Conservation (phyloP, 2,329 filamentous ascomycete species). For the Chrysosporium keratinophilum region DNA sequence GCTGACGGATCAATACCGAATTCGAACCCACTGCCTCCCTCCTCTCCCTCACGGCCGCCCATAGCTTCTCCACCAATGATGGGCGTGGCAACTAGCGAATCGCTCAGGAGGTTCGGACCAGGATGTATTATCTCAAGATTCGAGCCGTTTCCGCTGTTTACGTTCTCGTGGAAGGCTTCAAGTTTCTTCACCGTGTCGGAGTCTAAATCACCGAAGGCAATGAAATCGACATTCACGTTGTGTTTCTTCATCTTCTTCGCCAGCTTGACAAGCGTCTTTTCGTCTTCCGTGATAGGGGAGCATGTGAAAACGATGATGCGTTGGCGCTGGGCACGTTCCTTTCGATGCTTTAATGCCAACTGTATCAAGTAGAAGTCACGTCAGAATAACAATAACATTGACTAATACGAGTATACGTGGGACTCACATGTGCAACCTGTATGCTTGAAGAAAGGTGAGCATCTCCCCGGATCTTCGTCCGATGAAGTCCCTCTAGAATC, state of each 20-base stretch:
- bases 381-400: background rate
- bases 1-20: constrained; percentile 85
- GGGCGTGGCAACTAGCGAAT: constrained; percentile 78
- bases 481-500: constrained; percentile 82
- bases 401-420: background rate
- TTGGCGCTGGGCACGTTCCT: constrained; percentile 94
- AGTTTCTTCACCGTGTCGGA: constrained; percentile 84
- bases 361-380: constrained; percentile 33
- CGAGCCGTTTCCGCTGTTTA: constrained; percentile 85
- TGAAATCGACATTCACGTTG: constrained; percentile 85
- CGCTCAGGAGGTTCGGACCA: constrained; percentile 81
- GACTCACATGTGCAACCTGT: constrained; percentile 79
- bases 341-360: constrained; percentile 93
- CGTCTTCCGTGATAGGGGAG: constrained; percentile 79
- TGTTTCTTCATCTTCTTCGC: constrained; percentile 99
- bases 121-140: constrained; percentile 84
- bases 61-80: constrained; percentile 76
- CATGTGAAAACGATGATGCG: constrained; percentile 96
- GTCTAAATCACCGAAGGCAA: constrained; percentile 87
- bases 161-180: constrained; percentile 81
- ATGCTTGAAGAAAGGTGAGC: constrained; percentile 86
- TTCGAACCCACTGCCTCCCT: constrained; percentile 58
- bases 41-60: constrained; percentile 42
- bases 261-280: constrained; percentile 77
- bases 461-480: constrained; percentile 84